Percentiles rank a stretch among this genome's conserved stretches.
phyloP scores from a whole-genome alignment of 306 rosid species.

The Sesbania bispinosa region DNA sequence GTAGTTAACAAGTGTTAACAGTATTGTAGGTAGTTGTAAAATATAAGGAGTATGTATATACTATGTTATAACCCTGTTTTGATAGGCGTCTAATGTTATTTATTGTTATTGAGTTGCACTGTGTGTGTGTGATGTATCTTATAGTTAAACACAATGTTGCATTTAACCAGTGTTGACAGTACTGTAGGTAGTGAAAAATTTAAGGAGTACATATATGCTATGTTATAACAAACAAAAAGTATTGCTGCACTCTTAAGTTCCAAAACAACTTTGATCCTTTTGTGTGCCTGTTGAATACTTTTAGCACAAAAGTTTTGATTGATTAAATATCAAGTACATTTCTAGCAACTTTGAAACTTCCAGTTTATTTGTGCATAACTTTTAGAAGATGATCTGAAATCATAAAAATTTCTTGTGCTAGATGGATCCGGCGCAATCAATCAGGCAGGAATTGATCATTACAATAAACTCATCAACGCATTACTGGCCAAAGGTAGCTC shows the following conservation, averaged over 20 bases:
- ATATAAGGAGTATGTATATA: background rate
- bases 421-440: slow-evolving; percentile 81
- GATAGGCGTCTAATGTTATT: too few relatives aligned
- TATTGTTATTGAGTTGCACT: too few relatives aligned
- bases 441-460: slow-evolving; percentile 77
- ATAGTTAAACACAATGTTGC: too few relatives aligned
- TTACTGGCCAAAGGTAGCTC: slow-evolving; percentile 67
- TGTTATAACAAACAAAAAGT: too few relatives aligned
- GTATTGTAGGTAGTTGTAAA: background rate
- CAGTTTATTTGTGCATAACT: background rate
- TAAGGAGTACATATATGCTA: too few relatives aligned
- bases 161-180: too few relatives aligned
- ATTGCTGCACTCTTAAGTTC: background rate
- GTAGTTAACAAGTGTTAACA: background rate
- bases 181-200: too few relatives aligned
- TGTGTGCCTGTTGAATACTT: background rate
- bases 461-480: slow-evolving; percentile 79
- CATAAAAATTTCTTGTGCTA: slow-evolving; percentile 25
- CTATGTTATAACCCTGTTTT: too few relatives aligned
- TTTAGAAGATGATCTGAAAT: background rate
- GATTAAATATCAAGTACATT: background rate
- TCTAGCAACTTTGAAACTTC: background rate
- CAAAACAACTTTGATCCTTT: background rate
- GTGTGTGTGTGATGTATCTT: too few relatives aligned
- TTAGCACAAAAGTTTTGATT: background rate